A percentile compares a stretch with the other conserved stretches of the same genome.
Conservation (phyloP, 2,329 filamentous ascomycete species). For the Trichocomaceae sp. region DNA sequence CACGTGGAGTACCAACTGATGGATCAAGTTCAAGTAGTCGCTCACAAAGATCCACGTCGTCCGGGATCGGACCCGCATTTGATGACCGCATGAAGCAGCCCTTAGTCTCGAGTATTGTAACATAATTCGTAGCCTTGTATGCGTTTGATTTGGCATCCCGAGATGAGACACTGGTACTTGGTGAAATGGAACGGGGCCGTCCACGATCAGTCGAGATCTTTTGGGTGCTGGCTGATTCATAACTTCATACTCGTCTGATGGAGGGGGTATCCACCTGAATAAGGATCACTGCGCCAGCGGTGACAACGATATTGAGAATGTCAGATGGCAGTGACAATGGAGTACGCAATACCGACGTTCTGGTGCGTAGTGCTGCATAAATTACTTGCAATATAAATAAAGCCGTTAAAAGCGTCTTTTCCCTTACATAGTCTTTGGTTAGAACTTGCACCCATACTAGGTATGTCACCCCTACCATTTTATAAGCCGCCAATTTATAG, state of each 20-base stretch:
- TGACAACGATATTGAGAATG: too few relatives aligned
- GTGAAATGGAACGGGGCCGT: slow-evolving; percentile 3
- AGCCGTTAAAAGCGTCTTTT: too few relatives aligned
- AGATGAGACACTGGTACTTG: slow-evolving; percentile 2
- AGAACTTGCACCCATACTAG: too few relatives aligned
- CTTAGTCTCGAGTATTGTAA: slow-evolving; percentile 11
- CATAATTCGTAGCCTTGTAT: slow-evolving; percentile 13
- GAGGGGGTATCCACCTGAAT: neutral
- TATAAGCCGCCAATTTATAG: too few relatives aligned
- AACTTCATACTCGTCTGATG: neutral
- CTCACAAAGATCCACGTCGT: neutral
- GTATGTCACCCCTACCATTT: too few relatives aligned
- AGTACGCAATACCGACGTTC: too few relatives aligned
- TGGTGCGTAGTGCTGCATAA: too few relatives aligned
- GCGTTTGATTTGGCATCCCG: slow-evolving; percentile 11
- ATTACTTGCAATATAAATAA: too few relatives aligned
- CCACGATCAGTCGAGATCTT: slow-evolving; percentile 4
- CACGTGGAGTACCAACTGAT: neutral
- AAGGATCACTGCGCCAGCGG: too few relatives aligned
- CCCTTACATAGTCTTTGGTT: too few relatives aligned
- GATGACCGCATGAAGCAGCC: slow-evolving; percentile 15
- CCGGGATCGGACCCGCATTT: neutral
- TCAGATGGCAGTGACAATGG: too few relatives aligned
- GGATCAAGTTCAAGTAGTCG: neutral
- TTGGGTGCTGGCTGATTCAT: slow-evolving; percentile 13